phyloP scores from a whole-genome alignment of 140 eudicot genomes.

The Ambrosia hybrid region DNA sequence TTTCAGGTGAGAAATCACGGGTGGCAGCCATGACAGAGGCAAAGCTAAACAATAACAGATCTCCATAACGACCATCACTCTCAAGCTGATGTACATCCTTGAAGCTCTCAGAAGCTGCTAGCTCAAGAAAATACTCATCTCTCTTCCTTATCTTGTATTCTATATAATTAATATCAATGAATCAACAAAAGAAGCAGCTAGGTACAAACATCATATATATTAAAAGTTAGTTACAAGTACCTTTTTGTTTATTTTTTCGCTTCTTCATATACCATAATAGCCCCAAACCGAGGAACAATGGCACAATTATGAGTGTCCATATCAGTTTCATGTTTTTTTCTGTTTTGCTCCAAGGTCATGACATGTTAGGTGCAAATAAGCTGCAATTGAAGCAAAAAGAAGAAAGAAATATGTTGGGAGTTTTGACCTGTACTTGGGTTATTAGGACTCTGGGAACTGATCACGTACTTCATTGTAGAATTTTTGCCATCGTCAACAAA shows the following conservation, averaged over 20 bases:
- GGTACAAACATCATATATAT: neutral
- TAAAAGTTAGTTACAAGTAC: neutral
- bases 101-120: conserved; percentile 40
- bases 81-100: conserved; percentile 25
- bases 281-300: neutral
- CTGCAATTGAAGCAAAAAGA: neutral
- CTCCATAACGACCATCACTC: conserved; percentile 26
- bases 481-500: conserved; percentile 21
- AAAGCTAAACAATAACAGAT: conserved; percentile 44
- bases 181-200: neutral
- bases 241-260: neutral
- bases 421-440: conserved; percentile 34
- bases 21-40: conserved; percentile 37
- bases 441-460: conserved; percentile 18
- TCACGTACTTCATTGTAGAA: conserved; percentile 27
- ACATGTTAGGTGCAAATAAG: conserved; percentile 7
- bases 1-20: conserved; percentile 41
- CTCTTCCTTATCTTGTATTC: conserved; percentile 5
- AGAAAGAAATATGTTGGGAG: neutral
- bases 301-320: conserved; percentile 30
- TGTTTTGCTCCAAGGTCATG: neutral
- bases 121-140: conserved; percentile 15
- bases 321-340: conserved; percentile 15
- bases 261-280: conserved; percentile 16
- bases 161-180: conserved; percentile 2